A percentile compares a stretch with the other conserved stretches of the same genome.
These are phyloP conservation scores for Phoenix roebelenii DNA, from an alignment of 176 grass and related monocot species.

Conservation along the genomic window DNA sequence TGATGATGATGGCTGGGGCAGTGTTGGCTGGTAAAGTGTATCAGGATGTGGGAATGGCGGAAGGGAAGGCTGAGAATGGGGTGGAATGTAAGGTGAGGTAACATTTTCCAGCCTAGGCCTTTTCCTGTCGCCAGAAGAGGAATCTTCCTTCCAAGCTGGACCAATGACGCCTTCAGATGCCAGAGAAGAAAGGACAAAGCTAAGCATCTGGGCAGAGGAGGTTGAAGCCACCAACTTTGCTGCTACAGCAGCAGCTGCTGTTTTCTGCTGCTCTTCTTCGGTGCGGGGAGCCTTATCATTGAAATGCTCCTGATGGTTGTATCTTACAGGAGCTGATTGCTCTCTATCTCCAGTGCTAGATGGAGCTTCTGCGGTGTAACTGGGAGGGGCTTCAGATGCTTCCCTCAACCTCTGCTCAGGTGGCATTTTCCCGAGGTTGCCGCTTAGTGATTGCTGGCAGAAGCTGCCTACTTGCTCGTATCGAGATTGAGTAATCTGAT, in stretches of 20 bases:
- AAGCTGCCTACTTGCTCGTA: constrained; percentile 42
- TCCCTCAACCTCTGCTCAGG: constrained; percentile 18
- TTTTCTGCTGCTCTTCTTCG: background rate
- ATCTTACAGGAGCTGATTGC: constrained; percentile 24
- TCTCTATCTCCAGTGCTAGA: constrained; percentile 24
- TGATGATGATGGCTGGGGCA: background rate
- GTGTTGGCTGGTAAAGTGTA: background rate
- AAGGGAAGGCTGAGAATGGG: background rate
- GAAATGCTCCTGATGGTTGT: constrained; percentile 20
- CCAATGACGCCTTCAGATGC: background rate
- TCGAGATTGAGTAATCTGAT: constrained; percentile 47
- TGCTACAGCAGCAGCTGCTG: background rate
- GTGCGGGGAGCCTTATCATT: background rate
- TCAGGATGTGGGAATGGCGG: constrained; percentile 7
- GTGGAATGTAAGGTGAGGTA: constrained; percentile 3
- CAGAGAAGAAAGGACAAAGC: constrained; percentile 8
- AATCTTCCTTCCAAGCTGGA: constrained; percentile 5
- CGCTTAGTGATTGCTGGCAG: constrained; percentile 25
- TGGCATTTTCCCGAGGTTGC: constrained; percentile 14
- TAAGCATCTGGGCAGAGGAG: constrained; percentile 17
- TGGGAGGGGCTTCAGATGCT: constrained; percentile 12
- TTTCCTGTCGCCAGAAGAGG: constrained; percentile 7
- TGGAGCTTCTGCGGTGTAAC: constrained; percentile 21
- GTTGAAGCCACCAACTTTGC: constrained; percentile 4
- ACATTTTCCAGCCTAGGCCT: constrained; percentile 1